phyloP scores from a whole-genome alignment of 345 rosid genomes.

The Zanthoxylum bungeanum region DNA sequence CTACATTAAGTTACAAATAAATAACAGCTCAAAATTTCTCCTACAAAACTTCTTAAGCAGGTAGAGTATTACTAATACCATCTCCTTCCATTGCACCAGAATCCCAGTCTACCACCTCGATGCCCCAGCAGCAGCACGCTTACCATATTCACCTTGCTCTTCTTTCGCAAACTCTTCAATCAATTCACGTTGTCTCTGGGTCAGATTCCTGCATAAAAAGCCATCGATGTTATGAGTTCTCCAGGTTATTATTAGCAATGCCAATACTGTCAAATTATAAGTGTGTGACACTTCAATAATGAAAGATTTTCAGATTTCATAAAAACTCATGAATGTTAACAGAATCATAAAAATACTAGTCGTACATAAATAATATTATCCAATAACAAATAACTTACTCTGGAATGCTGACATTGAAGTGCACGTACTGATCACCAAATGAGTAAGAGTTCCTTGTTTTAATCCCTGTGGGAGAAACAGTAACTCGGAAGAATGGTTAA shows the following conservation, averaged over 20 bases:
- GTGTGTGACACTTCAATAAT: not conserved
- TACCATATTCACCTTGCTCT: constrained; percentile 73
- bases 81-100: not conserved
- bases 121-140: constrained; percentile 74
- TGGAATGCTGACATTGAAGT: constrained; percentile 91
- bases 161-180: constrained; percentile 90
- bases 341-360: not conserved
- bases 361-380: not conserved
- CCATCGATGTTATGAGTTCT: no score
- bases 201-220: constrained; percentile 52
- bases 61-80: not conserved
- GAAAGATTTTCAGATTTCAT: not conserved
- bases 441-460: constrained; percentile 69
- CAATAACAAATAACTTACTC: constrained; percentile 39
- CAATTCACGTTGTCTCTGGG: constrained; percentile 80
- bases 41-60: constrained; percentile 15
- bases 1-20: not conserved
- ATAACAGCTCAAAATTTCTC: not conserved
- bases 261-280: not conserved
- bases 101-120: constrained; percentile 41
- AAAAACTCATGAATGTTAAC: not conserved
- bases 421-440: constrained; percentile 90
- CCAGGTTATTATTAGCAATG: no score
- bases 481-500: not conserved
- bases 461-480: constrained; percentile 44